Conservation (phyloP, 1,284 basidiomycete species). For the Naganishia liquefaciens region DNA sequence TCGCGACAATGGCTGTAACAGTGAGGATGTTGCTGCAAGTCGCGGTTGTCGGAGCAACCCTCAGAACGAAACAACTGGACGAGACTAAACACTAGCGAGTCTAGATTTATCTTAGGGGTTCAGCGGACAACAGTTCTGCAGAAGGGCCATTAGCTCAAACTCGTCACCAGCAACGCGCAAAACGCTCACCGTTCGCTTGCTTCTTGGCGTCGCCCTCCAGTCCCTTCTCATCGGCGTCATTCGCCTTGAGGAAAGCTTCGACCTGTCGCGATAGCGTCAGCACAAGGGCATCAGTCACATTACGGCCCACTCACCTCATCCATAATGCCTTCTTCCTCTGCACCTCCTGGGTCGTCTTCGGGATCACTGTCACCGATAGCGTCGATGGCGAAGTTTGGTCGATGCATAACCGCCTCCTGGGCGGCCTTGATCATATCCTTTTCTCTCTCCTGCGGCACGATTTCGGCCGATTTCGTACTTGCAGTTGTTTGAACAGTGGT, state of each 20-base stretch:
- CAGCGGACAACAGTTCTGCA: slow-evolving; percentile 37
- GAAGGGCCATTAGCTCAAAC: background rate
- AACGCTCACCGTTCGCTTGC: slow-evolving; percentile 62
- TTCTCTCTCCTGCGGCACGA: slow-evolving; percentile 50
- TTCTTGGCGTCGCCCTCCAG: slow-evolving; percentile 80
- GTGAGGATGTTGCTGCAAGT: too few species aligned
- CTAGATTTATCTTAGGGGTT: slow-evolving; percentile 32
- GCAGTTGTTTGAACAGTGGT: slow-evolving; percentile 58
- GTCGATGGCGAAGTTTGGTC: slow-evolving; percentile 90
- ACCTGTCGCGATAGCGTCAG: slow-evolving; percentile 57
- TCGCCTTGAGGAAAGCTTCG: slow-evolving; percentile 83
- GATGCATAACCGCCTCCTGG: slow-evolving; percentile 79
- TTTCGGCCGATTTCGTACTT: slow-evolving; percentile 54
- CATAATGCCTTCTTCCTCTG: slow-evolving; percentile 71
- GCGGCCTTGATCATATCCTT: slow-evolving; percentile 69
- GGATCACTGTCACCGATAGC: slow-evolving; percentile 77
- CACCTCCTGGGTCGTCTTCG: slow-evolving; percentile 64
- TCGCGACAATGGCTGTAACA: too few species aligned
- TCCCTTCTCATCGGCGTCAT: slow-evolving; percentile 68
- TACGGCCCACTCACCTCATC: slow-evolving; percentile 65
- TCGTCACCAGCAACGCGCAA: background rate
- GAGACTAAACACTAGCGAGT: too few species aligned
- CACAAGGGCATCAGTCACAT: background rate
- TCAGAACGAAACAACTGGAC: too few species aligned
- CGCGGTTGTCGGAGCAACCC: too few species aligned